Evolutionary conservation across 352 stramenopile genomes (phyloP).

Genomic region (Thraustotheca clavata): DNA sequence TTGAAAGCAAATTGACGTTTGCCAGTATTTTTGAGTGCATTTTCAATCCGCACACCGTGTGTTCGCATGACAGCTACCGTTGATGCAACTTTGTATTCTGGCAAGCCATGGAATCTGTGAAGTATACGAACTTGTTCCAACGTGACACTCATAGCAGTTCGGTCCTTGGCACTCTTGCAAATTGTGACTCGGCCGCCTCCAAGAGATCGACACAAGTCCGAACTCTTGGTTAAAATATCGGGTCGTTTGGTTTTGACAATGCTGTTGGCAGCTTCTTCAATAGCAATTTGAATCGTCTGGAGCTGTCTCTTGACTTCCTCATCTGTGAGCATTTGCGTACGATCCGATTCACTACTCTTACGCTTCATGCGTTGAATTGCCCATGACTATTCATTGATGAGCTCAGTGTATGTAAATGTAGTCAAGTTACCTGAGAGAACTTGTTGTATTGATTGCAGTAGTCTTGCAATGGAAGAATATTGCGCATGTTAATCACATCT

Average conservation of each 20-base stretch:
- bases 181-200: conserved; percentile 90
- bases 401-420: not conserved
- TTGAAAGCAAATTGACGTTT: conserved; percentile 86
- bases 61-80: conserved; percentile 84
- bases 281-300: conserved; percentile 44
- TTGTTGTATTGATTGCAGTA: conserved; percentile 79
- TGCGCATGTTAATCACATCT: conserved; percentile 86
- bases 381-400: not conserved
- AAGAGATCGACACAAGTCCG: conserved; percentile 75
- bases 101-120: conserved; percentile 74
- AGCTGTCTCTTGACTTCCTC: conserved; percentile 67
- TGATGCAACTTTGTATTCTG: conserved; percentile 53
- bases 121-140: conserved; percentile 90
- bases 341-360: conserved; percentile 34
- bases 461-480: conserved; percentile 66
- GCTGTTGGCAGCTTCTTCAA: conserved; percentile 72
- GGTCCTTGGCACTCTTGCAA: conserved; percentile 97
- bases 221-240: conserved; percentile 74
- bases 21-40: conserved; percentile 85
- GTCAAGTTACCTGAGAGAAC: conserved; percentile 22
- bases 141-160: conserved; percentile 96
- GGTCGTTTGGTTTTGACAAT: conserved; percentile 81
- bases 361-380: not conserved
- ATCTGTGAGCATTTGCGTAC: conserved; percentile 48
- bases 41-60: conserved; percentile 81